A percentile compares a stretch with the other conserved stretches of the same genome.
These are phyloP conservation scores for Xylaria venustula DNA, from an alignment of 495 filamentous ascomycete genomes.

Conservation along the genomic window DNA sequence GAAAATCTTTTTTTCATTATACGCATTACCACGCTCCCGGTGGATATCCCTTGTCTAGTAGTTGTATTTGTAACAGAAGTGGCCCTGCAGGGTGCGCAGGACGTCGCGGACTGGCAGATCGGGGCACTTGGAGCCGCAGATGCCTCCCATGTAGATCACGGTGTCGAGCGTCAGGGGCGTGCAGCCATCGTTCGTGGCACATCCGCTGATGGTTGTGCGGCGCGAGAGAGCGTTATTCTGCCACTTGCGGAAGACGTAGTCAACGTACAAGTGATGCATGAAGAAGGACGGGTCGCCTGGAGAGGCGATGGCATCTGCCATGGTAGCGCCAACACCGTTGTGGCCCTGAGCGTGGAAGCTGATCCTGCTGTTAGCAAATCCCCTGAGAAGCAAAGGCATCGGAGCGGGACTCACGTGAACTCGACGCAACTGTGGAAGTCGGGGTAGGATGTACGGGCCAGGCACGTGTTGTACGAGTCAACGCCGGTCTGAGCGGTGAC, in stretches of 20 bases:
- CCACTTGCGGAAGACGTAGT: conserved; percentile 66
- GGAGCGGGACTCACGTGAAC: conserved; percentile 26
- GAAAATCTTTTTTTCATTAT: neutral
- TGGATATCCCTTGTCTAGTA: conserved; percentile 20
- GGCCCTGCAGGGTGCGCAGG: conserved; percentile 31
- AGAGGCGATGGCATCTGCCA: conserved; percentile 50
- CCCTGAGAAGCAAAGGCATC: neutral
- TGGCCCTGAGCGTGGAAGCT: conserved; percentile 32
- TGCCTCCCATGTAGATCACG: conserved; percentile 35
- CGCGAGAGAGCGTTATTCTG: conserved; percentile 36
- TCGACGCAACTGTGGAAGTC: conserved; percentile 35
- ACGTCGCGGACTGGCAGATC: conserved; percentile 31
- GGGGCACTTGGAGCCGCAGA: conserved; percentile 39
- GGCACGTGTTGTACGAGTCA: conserved; percentile 28
- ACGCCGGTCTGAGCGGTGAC: conserved; percentile 25
- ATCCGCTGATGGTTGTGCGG: conserved; percentile 29
- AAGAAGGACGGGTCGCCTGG: conserved; percentile 64
- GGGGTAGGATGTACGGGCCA: conserved; percentile 26
- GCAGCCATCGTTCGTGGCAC: conserved; percentile 28
- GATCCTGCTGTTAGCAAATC: neutral
- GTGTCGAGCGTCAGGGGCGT: conserved; percentile 34
- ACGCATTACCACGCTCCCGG: neutral
- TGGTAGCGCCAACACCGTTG: conserved; percentile 48
- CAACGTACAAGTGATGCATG: conserved; percentile 64
- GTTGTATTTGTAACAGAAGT: conserved; percentile 32